Base-by-base conservation (phyloP, 345 rosid species). In the Sisymbrium altissimum region DNA sequence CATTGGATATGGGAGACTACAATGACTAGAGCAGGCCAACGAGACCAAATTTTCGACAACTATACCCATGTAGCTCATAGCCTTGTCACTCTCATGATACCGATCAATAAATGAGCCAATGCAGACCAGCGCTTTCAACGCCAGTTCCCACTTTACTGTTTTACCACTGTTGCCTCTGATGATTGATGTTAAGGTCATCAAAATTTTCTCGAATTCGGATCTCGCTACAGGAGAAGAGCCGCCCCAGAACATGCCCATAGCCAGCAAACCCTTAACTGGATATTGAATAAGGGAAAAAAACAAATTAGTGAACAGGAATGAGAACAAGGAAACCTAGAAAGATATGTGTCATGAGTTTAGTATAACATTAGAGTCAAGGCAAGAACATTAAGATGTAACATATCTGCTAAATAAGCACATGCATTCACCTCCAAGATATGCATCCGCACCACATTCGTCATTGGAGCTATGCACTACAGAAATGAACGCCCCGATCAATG, bases 201-300 rank as follows among this genome's bases (percentile, higher is more conserved):
- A 76, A 79, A 92, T 88, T 68, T 75, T 79, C 72, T 89, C 92
- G 72, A 87, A 94, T 55, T 82, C 82, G 30, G 78, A 74, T 77
- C 79, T 83, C 17, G 91, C 71, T 46, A 89, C 59, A 44, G 84
- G 78, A 46, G 78, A 77, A 75, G 71, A 79, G 70, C 77, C 82
- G 45, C 86, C 96, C 63, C 82, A 66, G 65, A 86, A 83, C 73
- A 82, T 85, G 70, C 88, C 86, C 81, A 94, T 79, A 66, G 77
- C 83, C 86, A 86, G 84, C 84, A 94, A 80, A 44, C 97, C 97
- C 81, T 86, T 92, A 70, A 89, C 98, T 94, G 87, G 80, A 81
- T n/a, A 72, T 70, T 45, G 70, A 72, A 71, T 53, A 55, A 52
- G 52, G 56, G 7, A 65, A 7, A 50, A 55, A 39, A 21, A n/a